Conservation (phyloP, 345 rosid genomes). For the Barbarea vulgaris region DNA sequence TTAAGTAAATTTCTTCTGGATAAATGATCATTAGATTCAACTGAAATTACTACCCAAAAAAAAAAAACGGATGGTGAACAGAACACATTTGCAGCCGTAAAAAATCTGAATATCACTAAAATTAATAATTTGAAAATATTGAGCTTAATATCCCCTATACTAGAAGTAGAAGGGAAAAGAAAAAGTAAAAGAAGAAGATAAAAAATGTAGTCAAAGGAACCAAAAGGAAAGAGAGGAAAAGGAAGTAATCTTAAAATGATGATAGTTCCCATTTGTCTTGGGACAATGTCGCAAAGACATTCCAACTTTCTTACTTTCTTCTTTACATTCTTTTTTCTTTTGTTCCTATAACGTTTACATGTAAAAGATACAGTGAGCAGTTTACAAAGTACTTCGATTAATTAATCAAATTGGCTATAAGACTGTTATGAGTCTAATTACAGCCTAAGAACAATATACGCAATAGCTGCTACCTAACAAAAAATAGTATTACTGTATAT, state of each 20-base stretch:
- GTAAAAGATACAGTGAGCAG: not conserved
- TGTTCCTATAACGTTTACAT: not conserved
- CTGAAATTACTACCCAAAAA: not conserved
- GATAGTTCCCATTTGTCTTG: slow-evolving; percentile 30
- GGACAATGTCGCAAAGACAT: slow-evolving; percentile 19
- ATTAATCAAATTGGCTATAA: not conserved
- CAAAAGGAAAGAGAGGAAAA: slow-evolving; percentile 14
- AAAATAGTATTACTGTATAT: not conserved
- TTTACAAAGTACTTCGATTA: not conserved
- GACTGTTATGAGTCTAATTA: not conserved
- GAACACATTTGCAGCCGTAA: not conserved
- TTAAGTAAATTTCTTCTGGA: not conserved
- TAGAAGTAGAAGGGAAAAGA: not conserved
- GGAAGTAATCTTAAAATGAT: slow-evolving; percentile 21
- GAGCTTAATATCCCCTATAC: not conserved
- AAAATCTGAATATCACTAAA: not conserved
- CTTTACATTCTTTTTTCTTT: not conserved
- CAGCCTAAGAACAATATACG: not conserved
- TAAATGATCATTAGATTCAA: not conserved
- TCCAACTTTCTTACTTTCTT: slow-evolving; percentile 9
- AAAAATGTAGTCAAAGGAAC: slow-evolving; percentile 11
- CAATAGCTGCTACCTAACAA: not conserved
- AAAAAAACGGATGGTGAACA: not conserved
- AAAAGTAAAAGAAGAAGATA: not conserved
- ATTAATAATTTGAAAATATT: not conserved